Base-by-base conservation (phyloP, 805 yeast genomes). In the Lachancea kluyveri region DNA sequence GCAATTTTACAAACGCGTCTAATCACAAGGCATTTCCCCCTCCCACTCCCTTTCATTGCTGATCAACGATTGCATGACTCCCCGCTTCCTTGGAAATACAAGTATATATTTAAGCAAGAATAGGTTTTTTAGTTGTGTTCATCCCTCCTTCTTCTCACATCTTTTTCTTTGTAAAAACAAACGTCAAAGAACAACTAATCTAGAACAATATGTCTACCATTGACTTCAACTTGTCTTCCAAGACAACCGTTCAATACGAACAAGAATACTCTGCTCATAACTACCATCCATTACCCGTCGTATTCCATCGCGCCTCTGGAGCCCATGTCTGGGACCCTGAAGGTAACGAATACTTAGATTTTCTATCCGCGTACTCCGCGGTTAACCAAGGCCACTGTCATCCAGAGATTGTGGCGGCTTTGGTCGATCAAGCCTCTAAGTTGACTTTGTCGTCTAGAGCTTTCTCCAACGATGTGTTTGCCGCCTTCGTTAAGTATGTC, bases 271-370 rank as follows among this genome's bases (percentile, higher is more conserved):
- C 96, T 29, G 97, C 97, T 18, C 96, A 88, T 65, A 90, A 90
- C 69, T 90, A 90, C 67, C 96, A 86, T 63, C 96, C 97, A 31
- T 65, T 90, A 42, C 97, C 97, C 8, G 96, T 90, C 39, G 96
- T 90, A 10, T 83, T 90, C 63, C 71, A 82, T 50, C 77, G 70
- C 51, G 97, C 95, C 10, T 43, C 58, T 38, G 97, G 97, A 30
- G 95, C 96, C 17, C 80, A 84, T 44, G 96, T 90, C 14, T 90
- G 96, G 96, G 97, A 90, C 59, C 96, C 96, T 6, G 97, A 90
- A 63, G 96, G 96, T 43, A 84, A 79, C 23, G 88, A 87, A 57
- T 90, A 88, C 60, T 66, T 90, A 43, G 97, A 90, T 60, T 90
- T 90, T 54, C 65, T 90, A 39, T 81, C 94, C 11, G 96, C 96